Evolutionary conservation across 2,329 filamentous ascomycete species (phyloP).

Genomic region (Cryphonectria parasitica): DNA sequence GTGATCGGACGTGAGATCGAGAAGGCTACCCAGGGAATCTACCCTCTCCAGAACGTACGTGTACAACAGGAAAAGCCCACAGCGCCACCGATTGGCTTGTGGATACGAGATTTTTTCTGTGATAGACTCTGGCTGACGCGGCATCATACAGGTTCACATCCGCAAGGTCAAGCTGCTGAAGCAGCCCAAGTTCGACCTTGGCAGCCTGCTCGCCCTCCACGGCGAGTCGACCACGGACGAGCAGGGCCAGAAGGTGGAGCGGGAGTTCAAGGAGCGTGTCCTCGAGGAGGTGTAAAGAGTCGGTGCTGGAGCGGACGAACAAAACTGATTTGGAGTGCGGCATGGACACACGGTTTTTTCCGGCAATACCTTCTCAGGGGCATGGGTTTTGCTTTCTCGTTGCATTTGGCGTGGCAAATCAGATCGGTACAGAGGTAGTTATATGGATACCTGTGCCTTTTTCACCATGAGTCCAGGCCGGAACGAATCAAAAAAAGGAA

Average conservation of each 20-base stretch:
- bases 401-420: conserved; percentile 50
- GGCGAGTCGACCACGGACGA: conserved; percentile 97
- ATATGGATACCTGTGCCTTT: conserved; percentile 38
- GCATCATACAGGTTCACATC: conserved; percentile 80
- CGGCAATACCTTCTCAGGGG: conserved; percentile 48
- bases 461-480: conserved; percentile 39
- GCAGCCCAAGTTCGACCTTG: conserved; percentile 98
- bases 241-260: conserved; percentile 96
- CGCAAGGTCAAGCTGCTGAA: conserved; percentile 99
- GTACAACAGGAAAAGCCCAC: background rate
- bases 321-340: conserved; percentile 36
- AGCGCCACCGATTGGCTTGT: too few relatives aligned
- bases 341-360: conserved; percentile 43
- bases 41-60: conserved; percentile 96
- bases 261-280: conserved; percentile 99
- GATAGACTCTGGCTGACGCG: conserved; percentile 28
- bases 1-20: conserved; percentile 99
- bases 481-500: conserved; percentile 39
- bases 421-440: conserved; percentile 43
- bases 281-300: conserved; percentile 85
- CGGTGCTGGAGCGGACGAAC: conserved; percentile 43
- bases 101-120: background rate
- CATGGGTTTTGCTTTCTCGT: conserved; percentile 53
- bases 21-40: conserved; percentile 99
- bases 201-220: conserved; percentile 93